phyloP scores from a whole-genome alignment of 148 eudicot species.

The Spergularia bocconei region DNA sequence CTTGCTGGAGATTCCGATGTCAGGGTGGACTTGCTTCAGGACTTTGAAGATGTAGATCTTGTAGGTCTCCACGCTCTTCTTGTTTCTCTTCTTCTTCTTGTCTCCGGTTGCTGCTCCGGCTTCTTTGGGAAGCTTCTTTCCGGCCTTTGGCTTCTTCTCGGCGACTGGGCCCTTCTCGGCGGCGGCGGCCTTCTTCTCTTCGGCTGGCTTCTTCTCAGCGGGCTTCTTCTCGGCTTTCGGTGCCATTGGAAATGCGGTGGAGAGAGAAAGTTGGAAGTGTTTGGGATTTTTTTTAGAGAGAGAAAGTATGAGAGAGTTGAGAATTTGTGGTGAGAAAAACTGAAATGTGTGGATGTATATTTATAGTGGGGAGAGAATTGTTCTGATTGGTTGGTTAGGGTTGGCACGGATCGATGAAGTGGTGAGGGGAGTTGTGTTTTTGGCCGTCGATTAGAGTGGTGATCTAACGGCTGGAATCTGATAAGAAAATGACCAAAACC shows the following conservation, averaged over 20 bases:
- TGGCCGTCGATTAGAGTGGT: not conserved
- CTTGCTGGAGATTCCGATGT: constrained; percentile 60
- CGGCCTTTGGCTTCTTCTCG: constrained; percentile 60
- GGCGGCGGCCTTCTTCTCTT: constrained; percentile 34
- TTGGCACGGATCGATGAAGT: constrained; percentile 19
- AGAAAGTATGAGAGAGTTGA: not conserved
- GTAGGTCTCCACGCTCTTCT: constrained; percentile 62
- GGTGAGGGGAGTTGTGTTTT: not conserved
- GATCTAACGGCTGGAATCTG: constrained; percentile 19
- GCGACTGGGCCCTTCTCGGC: constrained; percentile 40
- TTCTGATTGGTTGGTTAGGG: constrained; percentile 12
- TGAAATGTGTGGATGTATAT: constrained; percentile 7
- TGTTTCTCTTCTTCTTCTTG: constrained; percentile 58
- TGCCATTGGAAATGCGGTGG: constrained; percentile 27
- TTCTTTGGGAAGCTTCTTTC: constrained; percentile 55
- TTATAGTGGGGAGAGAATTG: constrained; percentile 4
- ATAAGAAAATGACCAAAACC: not conserved
- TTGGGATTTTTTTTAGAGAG: not conserved
- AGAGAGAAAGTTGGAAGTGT: not conserved
- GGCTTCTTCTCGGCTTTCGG: constrained; percentile 54
- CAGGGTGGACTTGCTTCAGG: constrained; percentile 58
- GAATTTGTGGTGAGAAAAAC: not conserved
- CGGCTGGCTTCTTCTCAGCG: constrained; percentile 41
- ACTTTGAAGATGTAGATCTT: constrained; percentile 72
- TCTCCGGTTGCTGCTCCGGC: constrained; percentile 42